Base-by-base conservation (phyloP, 1,139 yeast genomes). In the Yamadazyma pseudoaaseri region DNA sequence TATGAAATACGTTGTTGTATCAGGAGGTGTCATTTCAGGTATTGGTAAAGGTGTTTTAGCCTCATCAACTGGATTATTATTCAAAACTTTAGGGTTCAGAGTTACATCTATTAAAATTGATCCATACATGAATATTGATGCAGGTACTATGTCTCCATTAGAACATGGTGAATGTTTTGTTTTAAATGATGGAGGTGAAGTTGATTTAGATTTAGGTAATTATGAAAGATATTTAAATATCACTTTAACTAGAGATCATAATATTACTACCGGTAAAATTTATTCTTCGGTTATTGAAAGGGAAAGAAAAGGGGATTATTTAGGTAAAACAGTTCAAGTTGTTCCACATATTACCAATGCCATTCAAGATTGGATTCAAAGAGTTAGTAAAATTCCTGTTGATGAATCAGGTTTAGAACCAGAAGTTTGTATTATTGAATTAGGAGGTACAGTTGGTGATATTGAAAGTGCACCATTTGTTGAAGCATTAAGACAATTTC, bases 81-180 rank as follows among this genome's bases (percentile, higher is more conserved):
- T 94, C 64, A 94, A 94, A 65, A 90, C 98, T 35, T 67, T 87
- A 44, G 99, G 99, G 36, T 75, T 85, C 53, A 81, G 95, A 60
- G 98, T 90, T 42, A 90, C 98, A 5, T 89, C 97, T 11, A 92
- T 94, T 70, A 92, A 92, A 64, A 92, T 92, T 55, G 99, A 92
- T 68, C 99, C 99, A 28, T 92, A 92, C 66, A 86, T 92, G 95
- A 92, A 92, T 67, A 87, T 92, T 48, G 99, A 92, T 66, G 99
- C 99, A 30, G 99, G 99, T 51, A 92, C 99, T 35, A 92, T 92
- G 98, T 86, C 96, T 28, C 99, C 99, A 16, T 73, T 92, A 58
- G 99, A 92, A 62, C 99, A 92, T 58, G 99, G 99, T 45, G 99
- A 92, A 63, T 96, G 96, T 61, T 92, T 90, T 58, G 97, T 94